A percentile compares a stretch with the other conserved stretches of the same genome.
Conservation (phyloP, 768 basidiomycete species). For the Lenzites betulinus region DNA sequence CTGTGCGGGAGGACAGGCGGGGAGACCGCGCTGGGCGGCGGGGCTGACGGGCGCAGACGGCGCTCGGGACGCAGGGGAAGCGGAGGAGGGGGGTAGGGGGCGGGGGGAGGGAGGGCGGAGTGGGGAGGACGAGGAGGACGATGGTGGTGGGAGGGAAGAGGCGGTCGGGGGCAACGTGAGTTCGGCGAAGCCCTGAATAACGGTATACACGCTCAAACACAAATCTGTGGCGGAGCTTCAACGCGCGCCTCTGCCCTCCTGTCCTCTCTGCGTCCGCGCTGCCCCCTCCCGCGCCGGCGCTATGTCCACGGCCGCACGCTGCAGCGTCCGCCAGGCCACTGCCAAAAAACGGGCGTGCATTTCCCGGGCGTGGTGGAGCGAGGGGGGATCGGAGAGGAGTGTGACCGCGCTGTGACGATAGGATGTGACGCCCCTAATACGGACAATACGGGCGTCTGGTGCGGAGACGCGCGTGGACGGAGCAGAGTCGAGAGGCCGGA, state of each 20-base stretch:
- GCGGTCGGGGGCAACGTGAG: conserved; percentile 27
- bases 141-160: conserved; percentile 30
- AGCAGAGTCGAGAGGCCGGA: no score
- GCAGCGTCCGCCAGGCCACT: no score
- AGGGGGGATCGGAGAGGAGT: not conserved
- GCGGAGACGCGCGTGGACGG: not conserved
- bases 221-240: conserved; percentile 27
- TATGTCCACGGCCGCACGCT: not conserved
- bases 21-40: conserved; percentile 16
- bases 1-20: conserved; percentile 11
- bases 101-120: conserved; percentile 26
- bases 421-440: conserved; percentile 17
- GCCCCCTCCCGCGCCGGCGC: not conserved
- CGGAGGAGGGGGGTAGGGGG: conserved; percentile 19
- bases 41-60: conserved; percentile 14
- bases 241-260: conserved; percentile 10
- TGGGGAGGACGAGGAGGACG: conserved; percentile 23
- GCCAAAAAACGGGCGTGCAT: not conserved
- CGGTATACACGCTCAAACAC: conserved; percentile 29
- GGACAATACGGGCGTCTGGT: conserved; percentile 8
- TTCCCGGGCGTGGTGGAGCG: not conserved
- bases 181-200: conserved; percentile 26
- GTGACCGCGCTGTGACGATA: conserved; percentile 16
- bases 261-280: no score
- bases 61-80: conserved; percentile 27